Conservation (phyloP, 164 flowering plant species). For the Piper betle region DNA sequence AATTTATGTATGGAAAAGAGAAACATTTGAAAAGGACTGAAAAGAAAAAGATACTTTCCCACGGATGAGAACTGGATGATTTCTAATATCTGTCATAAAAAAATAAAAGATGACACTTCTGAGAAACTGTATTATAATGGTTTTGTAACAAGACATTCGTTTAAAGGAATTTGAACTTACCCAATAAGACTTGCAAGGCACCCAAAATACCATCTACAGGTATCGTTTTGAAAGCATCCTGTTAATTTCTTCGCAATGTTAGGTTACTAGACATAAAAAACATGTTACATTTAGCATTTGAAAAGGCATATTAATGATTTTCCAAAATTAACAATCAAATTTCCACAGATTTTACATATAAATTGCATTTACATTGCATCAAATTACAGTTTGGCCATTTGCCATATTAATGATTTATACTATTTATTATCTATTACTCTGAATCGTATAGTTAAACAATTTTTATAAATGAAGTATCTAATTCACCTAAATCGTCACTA, state of each 20-base stretch:
- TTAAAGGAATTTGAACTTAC: slow-evolving; percentile 17
- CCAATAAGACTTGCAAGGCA: slow-evolving; percentile 58
- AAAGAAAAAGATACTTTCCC: slow-evolving; percentile 40
- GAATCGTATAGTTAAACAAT: too few species aligned
- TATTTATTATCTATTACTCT: too few species aligned
- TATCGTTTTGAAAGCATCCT: slow-evolving; percentile 39
- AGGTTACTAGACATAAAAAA: background rate
- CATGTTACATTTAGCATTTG: too few species aligned
- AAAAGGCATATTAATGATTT: background rate
- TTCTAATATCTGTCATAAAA: slow-evolving; percentile 41
- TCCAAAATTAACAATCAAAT: background rate
- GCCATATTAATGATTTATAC: too few species aligned
- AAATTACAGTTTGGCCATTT: too few species aligned
- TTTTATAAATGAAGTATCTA: too few species aligned
- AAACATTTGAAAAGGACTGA: background rate
- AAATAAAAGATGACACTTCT: background rate
- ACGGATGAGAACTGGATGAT: slow-evolving; percentile 64
- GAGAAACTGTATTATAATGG: background rate
- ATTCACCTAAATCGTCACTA: too few species aligned
- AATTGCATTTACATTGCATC: too few species aligned
- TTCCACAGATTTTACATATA: too few species aligned
- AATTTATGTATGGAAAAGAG: background rate
- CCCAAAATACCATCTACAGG: slow-evolving; percentile 39
- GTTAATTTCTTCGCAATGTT: slow-evolving; percentile 4
- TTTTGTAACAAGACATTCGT: background rate